These are phyloP conservation scores for Phialophora tarda DNA, from an alignment of 2,329 filamentous ascomycete species.

Conservation along the genomic window DNA sequence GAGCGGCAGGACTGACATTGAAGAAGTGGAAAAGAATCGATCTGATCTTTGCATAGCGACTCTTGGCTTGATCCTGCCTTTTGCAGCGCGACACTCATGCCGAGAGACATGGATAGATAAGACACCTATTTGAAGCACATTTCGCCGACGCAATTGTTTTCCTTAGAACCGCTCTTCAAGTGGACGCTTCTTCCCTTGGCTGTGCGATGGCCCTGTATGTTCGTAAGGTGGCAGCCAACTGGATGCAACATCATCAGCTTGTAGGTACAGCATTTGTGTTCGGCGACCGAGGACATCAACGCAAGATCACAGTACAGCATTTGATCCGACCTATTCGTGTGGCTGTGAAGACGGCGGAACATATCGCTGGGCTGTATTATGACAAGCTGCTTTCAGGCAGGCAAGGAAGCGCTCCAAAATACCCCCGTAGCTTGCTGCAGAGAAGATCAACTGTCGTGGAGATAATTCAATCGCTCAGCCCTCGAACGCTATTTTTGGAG, in stretches of 20 bases:
- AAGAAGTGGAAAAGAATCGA: neutral
- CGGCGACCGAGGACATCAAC: neutral
- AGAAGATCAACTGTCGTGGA: neutral
- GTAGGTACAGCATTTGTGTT: neutral
- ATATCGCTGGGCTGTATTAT: neutral
- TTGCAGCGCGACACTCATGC: neutral
- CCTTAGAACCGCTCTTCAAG: no score
- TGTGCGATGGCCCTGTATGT: neutral
- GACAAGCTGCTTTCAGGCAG: neutral
- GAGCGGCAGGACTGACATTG: neutral
- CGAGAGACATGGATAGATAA: neutral
- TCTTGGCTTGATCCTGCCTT: neutral
- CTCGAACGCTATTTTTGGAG: conserved; percentile 18
- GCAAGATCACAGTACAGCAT: neutral
- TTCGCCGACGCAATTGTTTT: neutral
- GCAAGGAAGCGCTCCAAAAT: neutral
- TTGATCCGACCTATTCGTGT: neutral
- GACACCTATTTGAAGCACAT: neutral
- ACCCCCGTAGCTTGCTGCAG: neutral
- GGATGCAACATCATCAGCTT: no score
- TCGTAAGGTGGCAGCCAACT: neutral
- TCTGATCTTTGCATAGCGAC: neutral
- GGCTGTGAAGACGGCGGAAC: neutral
- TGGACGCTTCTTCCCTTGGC: neutral
- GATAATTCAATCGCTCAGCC: neutral